phyloP scores from a whole-genome alignment of 345 rosid species.

The Salix caprea region DNA sequence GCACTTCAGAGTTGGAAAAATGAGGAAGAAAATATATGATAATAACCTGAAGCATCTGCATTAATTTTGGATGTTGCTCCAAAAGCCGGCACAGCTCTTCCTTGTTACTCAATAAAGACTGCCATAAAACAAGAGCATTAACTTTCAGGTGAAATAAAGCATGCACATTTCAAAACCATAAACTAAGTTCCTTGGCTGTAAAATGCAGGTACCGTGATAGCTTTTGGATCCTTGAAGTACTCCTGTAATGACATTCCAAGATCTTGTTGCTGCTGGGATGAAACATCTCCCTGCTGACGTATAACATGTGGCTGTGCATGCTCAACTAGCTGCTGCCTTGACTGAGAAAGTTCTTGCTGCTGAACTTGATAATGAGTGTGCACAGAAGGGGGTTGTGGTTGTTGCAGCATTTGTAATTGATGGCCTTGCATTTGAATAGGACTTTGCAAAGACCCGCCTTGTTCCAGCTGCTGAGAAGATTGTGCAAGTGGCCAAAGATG shows the following conservation, averaged over 20 bases:
- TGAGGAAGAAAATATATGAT: background rate
- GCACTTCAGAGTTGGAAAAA: background rate
- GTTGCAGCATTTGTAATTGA: constrained; percentile 65
- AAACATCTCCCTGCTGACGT: constrained; percentile 56
- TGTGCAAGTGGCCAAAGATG: constrained; percentile 68
- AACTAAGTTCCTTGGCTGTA: background rate
- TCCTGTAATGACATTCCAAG: constrained; percentile 83
- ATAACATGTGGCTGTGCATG: constrained; percentile 38
- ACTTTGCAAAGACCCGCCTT: constrained; percentile 53
- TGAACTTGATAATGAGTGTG: constrained; percentile 65
- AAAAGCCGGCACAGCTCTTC: constrained; percentile 94
- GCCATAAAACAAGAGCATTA: constrained; percentile 23
- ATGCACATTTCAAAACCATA: background rate
- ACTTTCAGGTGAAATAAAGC: background rate
- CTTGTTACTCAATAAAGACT: constrained; percentile 84
- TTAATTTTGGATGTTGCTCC: constrained; percentile 92
- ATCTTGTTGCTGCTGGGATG: constrained; percentile 64
- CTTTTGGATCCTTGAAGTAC: constrained; percentile 87
- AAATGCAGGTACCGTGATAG: constrained; percentile 62
- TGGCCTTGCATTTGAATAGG: constrained; percentile 62
- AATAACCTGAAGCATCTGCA: constrained; percentile 97
- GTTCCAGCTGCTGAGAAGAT: constrained; percentile 59
- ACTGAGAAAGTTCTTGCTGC: constrained; percentile 60
- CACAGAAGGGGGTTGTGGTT: constrained; percentile 48
- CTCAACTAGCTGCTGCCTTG: constrained; percentile 59